Base-by-base conservation (phyloP, 2,329 filamentous ascomycete species). In the Aspergillus persii region DNA sequence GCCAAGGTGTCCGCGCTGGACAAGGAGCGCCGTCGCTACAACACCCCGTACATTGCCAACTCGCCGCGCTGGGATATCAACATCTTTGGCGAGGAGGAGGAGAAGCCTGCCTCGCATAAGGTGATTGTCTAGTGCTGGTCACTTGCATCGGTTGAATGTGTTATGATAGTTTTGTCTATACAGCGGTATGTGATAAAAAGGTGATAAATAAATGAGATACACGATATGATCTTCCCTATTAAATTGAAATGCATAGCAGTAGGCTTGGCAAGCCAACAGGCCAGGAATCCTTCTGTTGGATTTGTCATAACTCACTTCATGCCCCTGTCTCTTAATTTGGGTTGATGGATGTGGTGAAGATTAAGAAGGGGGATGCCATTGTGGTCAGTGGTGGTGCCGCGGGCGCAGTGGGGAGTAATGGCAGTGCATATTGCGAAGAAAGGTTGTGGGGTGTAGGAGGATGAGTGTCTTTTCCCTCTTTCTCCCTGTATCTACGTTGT, bases 51-150 rank as follows among this genome's bases (percentile, higher is more conserved):
- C 52, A 44, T 58, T 58, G 68, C 69, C 12, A 74, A 84, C 71
- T 76, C 76, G 62, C 82, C 82, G 44, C 77, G 78, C 62, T 86
- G 84, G 84, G 75, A 83, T 62, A 80, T 86, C 62, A 76, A 86
- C 73, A 77, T 86, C 69, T 86, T 84, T 64, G 72, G 74, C 59
- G 83, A 85, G 60, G 77, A 80, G 50, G 79, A 79, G 65, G 84
- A 86, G 77, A 77, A 80, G 74, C 58, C 66, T 7, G 81, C 83
- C 58, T 70, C 68, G 31, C 76, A 83, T 72, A 76, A 83, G 73
- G 79, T 84, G 44, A 71, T 82, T 61, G 49, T 73, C 41, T 41
- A 31, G 58, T 63, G 62, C 63, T 64, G 62, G 63, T 59, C 60
- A 63, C 57, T n/a, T 52, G 52, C 50, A 50, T 61, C 54, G 48